A percentile compares a stretch with the other conserved stretches of the same genome.
Evolutionary conservation across 2,329 filamentous ascomycete species (phyloP).

Genomic region (Pleurostoma richardsiae): DNA sequence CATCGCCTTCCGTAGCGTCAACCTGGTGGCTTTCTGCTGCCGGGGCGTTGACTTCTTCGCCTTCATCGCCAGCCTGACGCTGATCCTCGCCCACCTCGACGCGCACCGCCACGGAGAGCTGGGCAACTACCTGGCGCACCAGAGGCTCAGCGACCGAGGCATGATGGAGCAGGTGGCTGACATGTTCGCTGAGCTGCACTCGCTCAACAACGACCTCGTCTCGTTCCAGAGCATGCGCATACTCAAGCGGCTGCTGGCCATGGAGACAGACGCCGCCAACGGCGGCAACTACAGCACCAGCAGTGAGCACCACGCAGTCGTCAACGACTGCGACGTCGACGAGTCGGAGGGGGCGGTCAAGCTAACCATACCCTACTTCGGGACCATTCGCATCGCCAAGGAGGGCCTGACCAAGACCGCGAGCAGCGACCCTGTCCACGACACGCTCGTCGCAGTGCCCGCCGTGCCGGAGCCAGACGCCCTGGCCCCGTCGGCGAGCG

Average conservation of each 20-base stretch:
- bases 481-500: neutral
- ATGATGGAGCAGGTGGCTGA: conserved; percentile 29
- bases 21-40: conserved; percentile 21
- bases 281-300: conserved; percentile 6
- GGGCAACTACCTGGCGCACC: conserved; percentile 27
- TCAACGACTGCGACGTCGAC: conserved; percentile 3
- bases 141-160: conserved; percentile 30
- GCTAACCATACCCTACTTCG: conserved; percentile 21
- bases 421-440: neutral
- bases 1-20: conserved; percentile 24
- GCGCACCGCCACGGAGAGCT: conserved; percentile 13
- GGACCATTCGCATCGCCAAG: conserved; percentile 13
- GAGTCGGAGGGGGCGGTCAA: neutral
- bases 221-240: conserved; percentile 21
- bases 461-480: neutral
- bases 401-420: conserved; percentile 7
- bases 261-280: conserved; percentile 22
- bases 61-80: conserved; percentile 27
- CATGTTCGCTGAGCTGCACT: conserved; percentile 22
- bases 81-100: conserved; percentile 30
- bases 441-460: neutral
- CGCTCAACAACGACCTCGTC: conserved; percentile 22
- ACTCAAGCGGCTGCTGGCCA: conserved; percentile 21
- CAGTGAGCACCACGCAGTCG: conserved; percentile 2
- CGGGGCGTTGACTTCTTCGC: conserved; percentile 30